Evolutionary conservation across 306 rosid genomes (phyloP).

Genomic region (Trichosanthes cucumerina): DNA sequence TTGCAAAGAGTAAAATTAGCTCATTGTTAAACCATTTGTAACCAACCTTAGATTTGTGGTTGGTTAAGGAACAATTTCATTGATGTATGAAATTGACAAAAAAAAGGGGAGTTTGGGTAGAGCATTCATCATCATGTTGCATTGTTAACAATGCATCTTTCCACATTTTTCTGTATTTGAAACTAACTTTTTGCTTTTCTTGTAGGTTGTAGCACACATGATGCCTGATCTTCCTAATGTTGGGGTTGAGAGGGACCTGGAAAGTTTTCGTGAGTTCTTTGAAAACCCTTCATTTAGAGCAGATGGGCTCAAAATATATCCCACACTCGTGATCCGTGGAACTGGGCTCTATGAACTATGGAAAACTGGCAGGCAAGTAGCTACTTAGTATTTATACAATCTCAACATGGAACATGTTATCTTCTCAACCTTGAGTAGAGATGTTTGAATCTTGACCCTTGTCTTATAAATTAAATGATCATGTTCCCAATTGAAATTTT

Average conservation of each 20-base stretch:
- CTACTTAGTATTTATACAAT: not conserved
- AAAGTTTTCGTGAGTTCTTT: constrained; percentile 89
- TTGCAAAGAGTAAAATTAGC: not conserved
- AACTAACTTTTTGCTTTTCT: constrained; percentile 10
- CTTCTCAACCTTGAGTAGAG: not conserved
- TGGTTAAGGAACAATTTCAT: not conserved
- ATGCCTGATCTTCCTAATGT: constrained; percentile 99
- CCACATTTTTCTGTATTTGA: not conserved
- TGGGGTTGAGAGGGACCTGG: constrained; percentile 97
- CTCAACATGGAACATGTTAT: not conserved
- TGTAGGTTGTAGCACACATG: constrained; percentile 97
- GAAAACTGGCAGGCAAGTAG: constrained; percentile 88
- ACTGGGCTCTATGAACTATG: constrained; percentile 98
- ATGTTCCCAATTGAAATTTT: not conserved
- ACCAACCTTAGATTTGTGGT: not conserved
- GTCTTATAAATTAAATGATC: not conserved
- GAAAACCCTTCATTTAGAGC: constrained; percentile 90
- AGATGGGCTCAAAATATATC: constrained; percentile 96
- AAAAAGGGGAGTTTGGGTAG: not conserved
- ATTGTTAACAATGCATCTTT: not conserved
- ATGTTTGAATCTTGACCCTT: not conserved
- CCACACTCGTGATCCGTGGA: constrained; percentile 96
- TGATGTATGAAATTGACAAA: too few relatives aligned
- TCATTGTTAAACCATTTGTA: not conserved
- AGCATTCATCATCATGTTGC: not conserved